These are phyloP conservation scores for Moesziomyces sp. DNA, from an alignment of 1,284 basidiomycete genomes.

Conservation along the genomic window DNA sequence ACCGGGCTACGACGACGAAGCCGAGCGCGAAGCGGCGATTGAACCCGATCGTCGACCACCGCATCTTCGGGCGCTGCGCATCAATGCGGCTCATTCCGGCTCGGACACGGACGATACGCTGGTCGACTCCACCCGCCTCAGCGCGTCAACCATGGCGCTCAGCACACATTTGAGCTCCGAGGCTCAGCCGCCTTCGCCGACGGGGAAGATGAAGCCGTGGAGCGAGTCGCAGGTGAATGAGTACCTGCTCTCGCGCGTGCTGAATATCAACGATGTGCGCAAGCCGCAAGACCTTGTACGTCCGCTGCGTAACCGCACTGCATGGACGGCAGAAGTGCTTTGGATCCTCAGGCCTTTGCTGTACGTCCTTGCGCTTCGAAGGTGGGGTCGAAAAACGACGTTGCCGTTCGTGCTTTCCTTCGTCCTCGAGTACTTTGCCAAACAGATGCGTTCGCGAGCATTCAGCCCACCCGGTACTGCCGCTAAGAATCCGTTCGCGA, in stretches of 20 bases:
- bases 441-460: constrained; percentile 47
- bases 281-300: constrained; percentile 61
- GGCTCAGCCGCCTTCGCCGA: constrained; percentile 14
- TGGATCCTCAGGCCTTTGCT: constrained; percentile 61
- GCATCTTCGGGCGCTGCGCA: constrained; percentile 33
- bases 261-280: constrained; percentile 61
- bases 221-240: constrained; percentile 62
- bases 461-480: constrained; percentile 17
- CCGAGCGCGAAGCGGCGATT: constrained; percentile 1
- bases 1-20: constrained; percentile 27
- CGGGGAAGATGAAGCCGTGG: constrained; percentile 41
- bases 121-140: constrained; percentile 47
- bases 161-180: constrained; percentile 1
- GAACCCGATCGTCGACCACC: constrained; percentile 27
- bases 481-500: constrained; percentile 16
- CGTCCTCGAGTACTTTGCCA: constrained; percentile 54
- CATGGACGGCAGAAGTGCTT: constrained; percentile 43
- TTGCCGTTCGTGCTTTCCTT: constrained; percentile 57
- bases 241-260: constrained; percentile 60
- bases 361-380: constrained; percentile 60
- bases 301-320: constrained; percentile 38
- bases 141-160: constrained; percentile 18
- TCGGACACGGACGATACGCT: constrained; percentile 60
- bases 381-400: constrained; percentile 50
- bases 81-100: constrained; percentile 41